These are phyloP conservation scores for Dionaea muscipula DNA, from an alignment of 179 eudicot species.

Conservation along the genomic window DNA sequence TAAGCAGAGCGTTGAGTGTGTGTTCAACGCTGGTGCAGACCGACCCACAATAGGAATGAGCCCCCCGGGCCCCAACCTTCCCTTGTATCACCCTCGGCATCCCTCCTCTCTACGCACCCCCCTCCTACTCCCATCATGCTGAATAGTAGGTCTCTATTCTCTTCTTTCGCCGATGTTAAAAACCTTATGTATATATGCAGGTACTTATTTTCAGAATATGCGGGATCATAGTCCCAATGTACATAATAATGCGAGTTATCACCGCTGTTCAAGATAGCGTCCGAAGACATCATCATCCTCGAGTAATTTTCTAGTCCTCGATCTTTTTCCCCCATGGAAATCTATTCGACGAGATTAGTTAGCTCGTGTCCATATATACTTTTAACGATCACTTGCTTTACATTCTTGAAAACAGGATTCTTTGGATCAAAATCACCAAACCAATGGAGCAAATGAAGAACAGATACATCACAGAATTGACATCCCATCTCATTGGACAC, in stretches of 20 bases:
- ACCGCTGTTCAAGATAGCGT: conserved; percentile 40
- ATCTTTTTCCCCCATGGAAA: neutral
- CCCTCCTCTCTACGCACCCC: too few species aligned
- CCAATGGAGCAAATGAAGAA: conserved; percentile 5
- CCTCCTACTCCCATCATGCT: too few species aligned
- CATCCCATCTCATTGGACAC: neutral
- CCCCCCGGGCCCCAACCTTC: too few species aligned
- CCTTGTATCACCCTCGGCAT: too few species aligned
- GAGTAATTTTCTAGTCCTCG: conserved; percentile 10
- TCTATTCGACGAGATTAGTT: neutral
- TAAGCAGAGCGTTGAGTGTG: too few species aligned
- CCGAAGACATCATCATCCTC: conserved; percentile 29
- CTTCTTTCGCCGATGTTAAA: too few species aligned
- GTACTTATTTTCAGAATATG: conserved; percentile 41
- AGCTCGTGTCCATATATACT: too few species aligned
- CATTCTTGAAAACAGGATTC: conserved; percentile 12
- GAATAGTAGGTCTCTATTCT: too few species aligned
- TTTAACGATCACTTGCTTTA: neutral
- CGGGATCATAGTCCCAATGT: conserved; percentile 80
- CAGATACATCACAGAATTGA: conserved; percentile 7
- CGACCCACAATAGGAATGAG: too few species aligned
- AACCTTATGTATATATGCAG: conserved; percentile 22
- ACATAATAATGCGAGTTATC: conserved; percentile 40
- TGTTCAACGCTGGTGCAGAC: too few species aligned
- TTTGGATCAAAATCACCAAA: conserved; percentile 12